A percentile compares a stretch with the other conserved stretches of the same genome.
Evolutionary conservation across 441 rosid species (phyloP).

Genomic region (Populus tomentosa): DNA sequence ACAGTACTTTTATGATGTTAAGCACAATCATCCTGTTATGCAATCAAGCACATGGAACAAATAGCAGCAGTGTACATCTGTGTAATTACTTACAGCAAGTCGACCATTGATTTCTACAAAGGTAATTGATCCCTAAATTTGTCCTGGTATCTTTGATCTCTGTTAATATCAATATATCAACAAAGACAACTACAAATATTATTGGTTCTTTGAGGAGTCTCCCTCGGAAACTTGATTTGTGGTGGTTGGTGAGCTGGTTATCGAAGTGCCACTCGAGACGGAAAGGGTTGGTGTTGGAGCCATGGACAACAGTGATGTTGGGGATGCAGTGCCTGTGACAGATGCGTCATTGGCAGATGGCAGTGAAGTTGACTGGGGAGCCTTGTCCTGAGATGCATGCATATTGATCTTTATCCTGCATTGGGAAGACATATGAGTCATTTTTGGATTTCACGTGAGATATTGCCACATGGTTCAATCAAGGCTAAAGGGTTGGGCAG

Average conservation of each 20-base stretch:
- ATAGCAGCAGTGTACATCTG: background rate
- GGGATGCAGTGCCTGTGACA: slow-evolving; percentile 33
- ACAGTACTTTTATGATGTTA: background rate
- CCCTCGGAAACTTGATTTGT: background rate
- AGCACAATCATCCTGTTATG: background rate
- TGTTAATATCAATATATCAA: background rate
- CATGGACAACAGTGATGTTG: slow-evolving; percentile 26
- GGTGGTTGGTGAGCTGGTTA: slow-evolving; percentile 21
- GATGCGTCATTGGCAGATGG: slow-evolving; percentile 29
- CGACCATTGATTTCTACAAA: background rate
- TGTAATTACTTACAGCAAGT: background rate
- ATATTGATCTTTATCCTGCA: slow-evolving; percentile 85
- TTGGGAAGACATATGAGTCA: background rate
- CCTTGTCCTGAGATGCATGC: slow-evolving; percentile 65
- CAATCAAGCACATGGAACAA: background rate
- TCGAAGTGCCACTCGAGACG: slow-evolving; percentile 24
- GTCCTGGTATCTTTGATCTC: background rate
- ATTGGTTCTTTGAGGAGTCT: too few species aligned
- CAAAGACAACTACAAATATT: background rate
- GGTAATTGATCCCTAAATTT: background rate
- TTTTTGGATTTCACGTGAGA: background rate
- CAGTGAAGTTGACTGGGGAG: slow-evolving; percentile 27
- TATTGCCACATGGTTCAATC: background rate
- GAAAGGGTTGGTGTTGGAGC: slow-evolving; percentile 35
- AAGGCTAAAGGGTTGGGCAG: background rate